Evolutionary conservation across 2,329 filamentous ascomycete genomes (phyloP), one percentile per base, ranked within the genome.

Genomic region (Pyrenophora teres): DNA sequence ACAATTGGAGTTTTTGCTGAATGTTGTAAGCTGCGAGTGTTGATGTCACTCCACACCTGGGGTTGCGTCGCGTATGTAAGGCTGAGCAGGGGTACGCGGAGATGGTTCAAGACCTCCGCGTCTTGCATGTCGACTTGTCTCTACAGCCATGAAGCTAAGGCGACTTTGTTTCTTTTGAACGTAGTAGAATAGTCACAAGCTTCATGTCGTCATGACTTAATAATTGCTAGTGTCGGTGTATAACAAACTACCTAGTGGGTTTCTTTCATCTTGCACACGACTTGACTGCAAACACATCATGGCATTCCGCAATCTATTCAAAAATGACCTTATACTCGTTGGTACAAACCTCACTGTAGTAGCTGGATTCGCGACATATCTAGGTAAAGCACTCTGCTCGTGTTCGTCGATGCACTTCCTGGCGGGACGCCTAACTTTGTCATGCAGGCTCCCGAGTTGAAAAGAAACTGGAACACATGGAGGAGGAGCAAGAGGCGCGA

Each of bases 401-500:
- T 9, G 2, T 23, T 9, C 7, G 21, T 12, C 21, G 2, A 31
- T 2, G 16, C 7, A 5, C 4, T 8, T 4, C 4, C 4, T 1
- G 6, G n/a, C 21, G 16, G n/a, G 13, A 41, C 25, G 6, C 9
- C 16, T 35, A 30, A 40, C 15, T 9, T 3, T 6, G 6, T n/a
- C 5, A 2, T 27, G 31, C 23, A 52, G 52, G 52, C 21, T 56
- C 52, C 2, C 41, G 52, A 6, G 49, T 56, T 21, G 49, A 52
- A 33, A 56, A 45, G 44, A 52, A 49, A 21, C 16, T 76, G 48
- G 64, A 74, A 16, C 73, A 72, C 56, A 78, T 77, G 49, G 67
- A 77, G 3, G 72, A 78, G 61, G 77, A 80, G 52, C 72, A 77
- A 44, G 77, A 79, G 63, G 77, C 77, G 12, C 70, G 77, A 10